Evolutionary conservation across 345 rosid species (phyloP).

Genomic region (Erodium maritimum): DNA sequence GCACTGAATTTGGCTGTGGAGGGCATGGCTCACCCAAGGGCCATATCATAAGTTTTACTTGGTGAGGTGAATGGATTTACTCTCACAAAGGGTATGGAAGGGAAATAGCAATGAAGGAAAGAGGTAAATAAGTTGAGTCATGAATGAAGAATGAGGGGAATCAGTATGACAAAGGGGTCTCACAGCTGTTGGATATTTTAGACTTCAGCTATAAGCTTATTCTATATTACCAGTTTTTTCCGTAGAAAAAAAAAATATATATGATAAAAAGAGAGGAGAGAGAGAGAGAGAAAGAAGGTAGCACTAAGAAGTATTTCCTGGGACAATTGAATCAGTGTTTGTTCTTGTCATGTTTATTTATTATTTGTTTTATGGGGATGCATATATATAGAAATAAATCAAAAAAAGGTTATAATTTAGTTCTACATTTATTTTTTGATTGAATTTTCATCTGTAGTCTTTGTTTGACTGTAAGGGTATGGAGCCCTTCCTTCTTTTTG

Average conservation of each 20-base stretch:
- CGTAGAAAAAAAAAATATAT: background rate
- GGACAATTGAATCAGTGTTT: background rate
- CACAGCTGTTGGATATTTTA: slow-evolving; percentile 48
- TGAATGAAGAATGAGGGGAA: slow-evolving; percentile 17
- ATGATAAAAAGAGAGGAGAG: background rate
- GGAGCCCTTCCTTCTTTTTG: no score
- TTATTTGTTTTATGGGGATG: background rate
- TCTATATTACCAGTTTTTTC: background rate
- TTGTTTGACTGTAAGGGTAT: no score
- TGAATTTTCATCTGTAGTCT: no score
- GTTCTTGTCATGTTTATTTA: background rate
- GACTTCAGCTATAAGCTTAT: slow-evolving; percentile 27
- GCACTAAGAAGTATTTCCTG: background rate
- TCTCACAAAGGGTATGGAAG: no score
- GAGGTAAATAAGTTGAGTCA: slow-evolving; percentile 21
- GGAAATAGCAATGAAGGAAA: no score
- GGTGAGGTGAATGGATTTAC: background rate
- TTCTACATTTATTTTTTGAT: no score
- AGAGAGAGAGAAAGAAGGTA: background rate
- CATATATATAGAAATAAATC: background rate
- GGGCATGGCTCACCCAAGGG: background rate
- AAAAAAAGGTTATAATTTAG: background rate
- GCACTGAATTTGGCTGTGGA: background rate
- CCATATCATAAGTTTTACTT: slow-evolving; percentile 6
- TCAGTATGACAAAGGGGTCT: slow-evolving; percentile 20